These are phyloP conservation scores for Colletotrichum tabaci DNA, from an alignment of 2,329 filamentous ascomycete genomes.

Conservation along the genomic window DNA sequence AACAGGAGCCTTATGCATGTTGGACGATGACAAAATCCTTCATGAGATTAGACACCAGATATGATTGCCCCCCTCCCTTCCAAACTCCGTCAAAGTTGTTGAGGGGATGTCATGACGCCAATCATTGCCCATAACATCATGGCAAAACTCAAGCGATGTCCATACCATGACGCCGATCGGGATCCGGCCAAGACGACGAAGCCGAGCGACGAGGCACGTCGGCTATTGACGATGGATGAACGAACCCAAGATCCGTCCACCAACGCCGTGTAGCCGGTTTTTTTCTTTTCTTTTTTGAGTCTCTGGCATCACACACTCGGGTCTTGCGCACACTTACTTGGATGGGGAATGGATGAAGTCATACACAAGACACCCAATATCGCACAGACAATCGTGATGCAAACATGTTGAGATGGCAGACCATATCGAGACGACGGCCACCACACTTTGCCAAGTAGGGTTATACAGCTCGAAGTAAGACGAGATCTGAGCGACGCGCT, in stretches of 20 bases:
- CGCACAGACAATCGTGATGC: constrained; percentile 4
- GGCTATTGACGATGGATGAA: background rate
- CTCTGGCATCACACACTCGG: background rate
- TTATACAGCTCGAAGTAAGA: too few relatives aligned
- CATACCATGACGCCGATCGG: background rate
- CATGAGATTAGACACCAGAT: background rate
- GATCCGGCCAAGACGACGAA: background rate
- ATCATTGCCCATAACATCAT: too few relatives aligned
- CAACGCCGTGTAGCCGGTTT: too few relatives aligned
- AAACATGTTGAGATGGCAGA: background rate
- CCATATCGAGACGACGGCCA: background rate
- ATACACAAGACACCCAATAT: background rate
- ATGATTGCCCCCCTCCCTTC: too few relatives aligned
- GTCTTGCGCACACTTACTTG: background rate
- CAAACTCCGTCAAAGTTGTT: too few relatives aligned
- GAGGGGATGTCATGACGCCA: too few relatives aligned
- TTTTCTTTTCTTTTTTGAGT: background rate
- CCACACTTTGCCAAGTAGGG: too few relatives aligned
- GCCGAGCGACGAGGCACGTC: background rate
- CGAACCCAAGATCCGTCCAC: background rate
- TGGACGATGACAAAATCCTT: background rate
- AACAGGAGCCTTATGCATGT: constrained; percentile 7
- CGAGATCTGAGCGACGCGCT: background rate
- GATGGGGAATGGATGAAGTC: background rate
- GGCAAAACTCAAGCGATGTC: too few relatives aligned